These are phyloP conservation scores for Gastrolobium villosum DNA, from an alignment of 306 rosid genomes.

Conservation along the genomic window DNA sequence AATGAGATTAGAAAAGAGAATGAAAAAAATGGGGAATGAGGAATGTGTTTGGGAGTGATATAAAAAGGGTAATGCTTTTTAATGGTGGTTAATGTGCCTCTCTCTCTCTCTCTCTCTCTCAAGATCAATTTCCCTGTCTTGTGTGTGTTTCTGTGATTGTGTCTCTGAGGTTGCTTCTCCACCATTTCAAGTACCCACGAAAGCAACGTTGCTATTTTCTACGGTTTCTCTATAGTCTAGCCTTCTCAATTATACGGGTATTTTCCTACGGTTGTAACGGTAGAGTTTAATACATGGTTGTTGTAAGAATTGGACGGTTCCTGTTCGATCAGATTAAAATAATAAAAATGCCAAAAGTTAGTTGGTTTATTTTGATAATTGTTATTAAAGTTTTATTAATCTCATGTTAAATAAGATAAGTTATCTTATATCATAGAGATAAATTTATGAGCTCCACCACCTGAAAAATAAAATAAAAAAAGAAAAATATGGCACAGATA, in stretches of 20 bases:
- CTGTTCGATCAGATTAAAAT: too few species aligned
- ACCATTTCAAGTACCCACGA: conserved; percentile 61
- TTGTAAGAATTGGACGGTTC: too few species aligned
- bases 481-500: too few species aligned
- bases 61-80: conserved; percentile 42
- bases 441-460: too few species aligned
- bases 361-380: too few species aligned
- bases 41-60: conserved; percentile 24
- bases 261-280: conserved; percentile 37
- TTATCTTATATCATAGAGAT: too few species aligned
- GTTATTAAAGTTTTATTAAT: too few species aligned
- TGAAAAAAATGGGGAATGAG: background rate
- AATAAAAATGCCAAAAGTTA: too few species aligned
- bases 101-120: conserved; percentile 22
- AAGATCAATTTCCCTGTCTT: conserved; percentile 22
- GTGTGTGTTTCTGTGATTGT: conserved; percentile 43
- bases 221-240: background rate
- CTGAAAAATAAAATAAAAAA: too few species aligned
- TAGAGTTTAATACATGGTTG: background rate
- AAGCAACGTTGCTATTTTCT: conserved; percentile 60
- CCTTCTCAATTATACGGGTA: conserved; percentile 31
- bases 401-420: too few species aligned
- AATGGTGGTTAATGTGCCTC: conserved; percentile 61
- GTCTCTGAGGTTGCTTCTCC: conserved; percentile 46
- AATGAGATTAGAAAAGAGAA: background rate